Conservation (phyloP, 352 stramenopile species). For the Phytophthora lateralis region DNA sequence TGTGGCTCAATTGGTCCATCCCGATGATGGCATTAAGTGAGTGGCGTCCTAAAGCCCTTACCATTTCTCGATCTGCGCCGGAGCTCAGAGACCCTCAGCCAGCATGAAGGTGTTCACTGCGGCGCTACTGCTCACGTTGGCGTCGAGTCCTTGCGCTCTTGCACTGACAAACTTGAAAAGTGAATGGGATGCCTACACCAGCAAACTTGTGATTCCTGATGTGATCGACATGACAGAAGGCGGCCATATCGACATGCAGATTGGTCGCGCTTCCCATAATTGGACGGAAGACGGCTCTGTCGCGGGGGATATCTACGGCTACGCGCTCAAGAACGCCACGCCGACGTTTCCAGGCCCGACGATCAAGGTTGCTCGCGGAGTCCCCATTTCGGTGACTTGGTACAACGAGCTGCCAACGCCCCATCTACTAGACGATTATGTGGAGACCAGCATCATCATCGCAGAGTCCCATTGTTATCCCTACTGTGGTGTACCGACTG, state of each 20-base stretch:
- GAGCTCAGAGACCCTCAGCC: background rate
- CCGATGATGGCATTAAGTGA: conserved; percentile 3
- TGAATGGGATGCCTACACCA: conserved; percentile 45
- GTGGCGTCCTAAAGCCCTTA: background rate
- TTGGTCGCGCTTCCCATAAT: conserved; percentile 46
- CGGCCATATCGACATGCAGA: conserved; percentile 51
- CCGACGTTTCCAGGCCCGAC: conserved; percentile 55
- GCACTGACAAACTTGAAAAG: conserved; percentile 40
- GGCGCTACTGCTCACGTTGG: background rate
- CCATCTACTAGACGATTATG: conserved; percentile 55
- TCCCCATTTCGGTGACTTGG: conserved; percentile 55
- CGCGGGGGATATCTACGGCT: conserved; percentile 49
- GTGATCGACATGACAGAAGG: conserved; percentile 51
- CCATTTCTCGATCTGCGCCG: conserved; percentile 19
- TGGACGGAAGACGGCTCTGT: conserved; percentile 53
- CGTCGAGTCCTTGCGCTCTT: background rate
- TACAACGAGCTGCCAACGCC: conserved; percentile 54
- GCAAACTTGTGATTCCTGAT: conserved; percentile 38
- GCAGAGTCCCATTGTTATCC: conserved; percentile 67
- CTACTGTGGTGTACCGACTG: conserved; percentile 63
- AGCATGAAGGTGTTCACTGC: conserved; percentile 9
- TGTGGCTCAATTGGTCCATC: conserved; percentile 16
- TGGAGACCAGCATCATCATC: conserved; percentile 50
- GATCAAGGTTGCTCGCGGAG: conserved; percentile 49
- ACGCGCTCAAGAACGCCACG: conserved; percentile 43